Conservation (phyloP, 495 filamentous ascomycete species). For the Penicillium canescens region DNA sequence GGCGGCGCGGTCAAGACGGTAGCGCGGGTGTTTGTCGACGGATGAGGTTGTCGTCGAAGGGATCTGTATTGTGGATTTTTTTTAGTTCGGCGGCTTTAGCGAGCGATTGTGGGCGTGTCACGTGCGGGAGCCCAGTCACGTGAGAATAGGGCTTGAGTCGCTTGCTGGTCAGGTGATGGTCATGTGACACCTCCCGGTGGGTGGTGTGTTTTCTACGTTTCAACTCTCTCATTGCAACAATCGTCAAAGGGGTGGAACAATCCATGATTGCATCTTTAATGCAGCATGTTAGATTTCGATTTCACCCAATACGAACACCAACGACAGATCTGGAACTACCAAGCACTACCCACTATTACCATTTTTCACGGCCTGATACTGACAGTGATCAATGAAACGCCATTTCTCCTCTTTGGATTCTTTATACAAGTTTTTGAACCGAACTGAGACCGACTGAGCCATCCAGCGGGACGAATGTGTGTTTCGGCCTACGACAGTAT, state of each 20-base stretch:
- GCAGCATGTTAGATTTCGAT: no score
- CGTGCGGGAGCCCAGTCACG: constrained; percentile 17
- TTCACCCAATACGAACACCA: no score
- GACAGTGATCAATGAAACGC: not conserved
- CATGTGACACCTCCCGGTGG: not conserved
- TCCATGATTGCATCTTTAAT: no score
- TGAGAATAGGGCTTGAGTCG: constrained; percentile 8
- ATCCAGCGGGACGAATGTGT: not conserved
- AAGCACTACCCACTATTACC: not conserved
- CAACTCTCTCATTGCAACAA: no score
- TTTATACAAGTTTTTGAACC: not conserved
- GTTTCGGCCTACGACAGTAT: constrained; percentile 1
- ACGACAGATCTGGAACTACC: not conserved
- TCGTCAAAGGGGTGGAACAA: no score
- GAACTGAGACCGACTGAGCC: not conserved
- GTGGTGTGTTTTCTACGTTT: no score
- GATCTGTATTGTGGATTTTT: constrained; percentile 34
- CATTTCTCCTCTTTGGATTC: not conserved
- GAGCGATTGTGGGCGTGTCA: constrained; percentile 34
- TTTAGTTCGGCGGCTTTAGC: constrained; percentile 31
- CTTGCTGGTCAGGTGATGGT: not conserved
- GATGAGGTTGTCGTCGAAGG: constrained; percentile 42
- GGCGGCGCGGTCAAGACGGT: constrained; percentile 55
- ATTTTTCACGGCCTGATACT: not conserved
- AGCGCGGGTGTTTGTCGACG: constrained; percentile 50